Percentiles rank a stretch among this genome's conserved stretches.
phyloP scores from a whole-genome alignment of 768 basidiomycete genomes.

The Melanogaster broomeanus region DNA sequence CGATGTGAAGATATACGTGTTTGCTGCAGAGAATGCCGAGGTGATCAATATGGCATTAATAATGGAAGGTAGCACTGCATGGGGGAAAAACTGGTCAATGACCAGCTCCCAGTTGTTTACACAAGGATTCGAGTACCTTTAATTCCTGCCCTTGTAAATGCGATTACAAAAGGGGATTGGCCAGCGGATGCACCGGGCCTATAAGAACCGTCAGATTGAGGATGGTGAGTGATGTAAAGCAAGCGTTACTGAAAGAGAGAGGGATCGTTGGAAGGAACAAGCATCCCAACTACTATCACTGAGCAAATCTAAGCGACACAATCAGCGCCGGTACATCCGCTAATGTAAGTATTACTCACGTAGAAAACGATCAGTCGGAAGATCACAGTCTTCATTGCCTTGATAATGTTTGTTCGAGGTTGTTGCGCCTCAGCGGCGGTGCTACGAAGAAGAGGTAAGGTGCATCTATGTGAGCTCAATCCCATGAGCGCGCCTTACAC shows the following conservation, averaged over 20 bases:
- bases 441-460: slow-evolving; percentile 33
- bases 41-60: slow-evolving; percentile 76
- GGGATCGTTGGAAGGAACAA: slow-evolving; percentile 69
- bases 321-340: not conserved
- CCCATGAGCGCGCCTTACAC: slow-evolving; percentile 44
- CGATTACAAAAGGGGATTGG: slow-evolving; percentile 84
- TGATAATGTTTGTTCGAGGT: slow-evolving; percentile 78
- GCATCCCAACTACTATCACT: slow-evolving; percentile 66
- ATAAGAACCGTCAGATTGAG: not conserved
- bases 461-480: slow-evolving; percentile 15
- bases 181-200: slow-evolving; percentile 46
- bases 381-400: slow-evolving; percentile 75
- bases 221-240: not conserved
- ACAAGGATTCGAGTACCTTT: slow-evolving; percentile 40
- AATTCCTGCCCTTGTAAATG: slow-evolving; percentile 71
- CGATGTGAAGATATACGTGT: slow-evolving; percentile 42
- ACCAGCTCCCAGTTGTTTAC: slow-evolving; percentile 7
- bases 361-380: slow-evolving; percentile 61
- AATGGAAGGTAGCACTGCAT: slow-evolving; percentile 57
- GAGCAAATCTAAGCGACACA: slow-evolving; percentile 15
- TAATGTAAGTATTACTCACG: slow-evolving; percentile 1
- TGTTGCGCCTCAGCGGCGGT: slow-evolving; percentile 77
- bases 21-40: slow-evolving; percentile 71
- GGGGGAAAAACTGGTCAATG: not conserved
- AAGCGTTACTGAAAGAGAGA: slow-evolving; percentile 44